Conservation (phyloP, 176 grass and related monocot species). For the Carex kokanica region DNA sequence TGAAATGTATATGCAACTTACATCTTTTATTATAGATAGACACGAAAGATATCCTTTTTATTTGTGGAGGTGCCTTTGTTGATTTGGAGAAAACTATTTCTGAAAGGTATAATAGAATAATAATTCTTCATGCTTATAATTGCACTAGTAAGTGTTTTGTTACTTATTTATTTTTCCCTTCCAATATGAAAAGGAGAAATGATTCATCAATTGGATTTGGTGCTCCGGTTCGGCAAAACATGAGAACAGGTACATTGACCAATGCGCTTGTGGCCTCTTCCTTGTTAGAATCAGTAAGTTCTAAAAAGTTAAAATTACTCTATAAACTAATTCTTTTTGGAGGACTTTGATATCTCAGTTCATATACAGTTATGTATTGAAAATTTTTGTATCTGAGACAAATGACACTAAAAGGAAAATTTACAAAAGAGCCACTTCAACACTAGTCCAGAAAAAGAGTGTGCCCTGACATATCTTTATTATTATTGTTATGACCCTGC, state of each 20-base stretch:
- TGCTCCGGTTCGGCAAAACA: constrained; percentile 74
- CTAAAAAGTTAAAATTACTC: constrained; percentile 15
- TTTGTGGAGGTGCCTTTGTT: constrained; percentile 98
- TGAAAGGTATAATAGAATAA: constrained; percentile 62
- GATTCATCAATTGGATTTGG: constrained; percentile 99
- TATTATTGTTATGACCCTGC: not conserved
- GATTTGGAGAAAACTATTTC: constrained; percentile 97
- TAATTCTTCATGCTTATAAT: not conserved
- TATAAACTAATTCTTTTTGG: not conserved
- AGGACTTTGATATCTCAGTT: not conserved
- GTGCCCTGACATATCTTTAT: not conserved
- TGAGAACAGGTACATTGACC: constrained; percentile 63
- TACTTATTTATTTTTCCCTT: constrained; percentile 28
- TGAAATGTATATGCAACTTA: constrained; percentile 15
- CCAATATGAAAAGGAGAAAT: constrained; percentile 61
- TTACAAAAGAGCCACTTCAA: not conserved
- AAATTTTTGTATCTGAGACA: not conserved
- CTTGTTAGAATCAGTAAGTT: constrained; percentile 90
- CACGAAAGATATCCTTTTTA: constrained; percentile 99
- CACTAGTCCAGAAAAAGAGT: not conserved
- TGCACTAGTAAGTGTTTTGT: constrained; percentile 18
- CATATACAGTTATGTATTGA: not conserved
- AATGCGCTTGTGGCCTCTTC: constrained; percentile 68
- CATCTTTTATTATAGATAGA: constrained; percentile 59
- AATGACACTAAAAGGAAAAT: not conserved